Evolutionary conservation across 768 basidiomycete species (phyloP).

Genomic region (Suillus bovinus): DNA sequence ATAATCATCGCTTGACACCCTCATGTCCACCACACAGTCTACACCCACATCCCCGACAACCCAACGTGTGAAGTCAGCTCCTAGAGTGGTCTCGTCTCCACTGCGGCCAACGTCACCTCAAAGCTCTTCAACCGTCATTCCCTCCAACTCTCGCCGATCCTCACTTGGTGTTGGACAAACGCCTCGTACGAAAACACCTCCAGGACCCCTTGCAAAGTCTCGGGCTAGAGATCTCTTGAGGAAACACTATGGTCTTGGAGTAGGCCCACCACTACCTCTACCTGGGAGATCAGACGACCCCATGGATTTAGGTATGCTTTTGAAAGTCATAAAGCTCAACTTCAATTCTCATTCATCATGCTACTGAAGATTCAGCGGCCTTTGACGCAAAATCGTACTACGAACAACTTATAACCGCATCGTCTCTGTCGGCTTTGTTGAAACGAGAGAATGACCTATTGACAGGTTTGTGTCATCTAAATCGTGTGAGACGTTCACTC

Average conservation of each 20-base stretch:
- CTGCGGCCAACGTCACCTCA: conserved; percentile 43
- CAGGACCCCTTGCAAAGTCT: conserved; percentile 42
- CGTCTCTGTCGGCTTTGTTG: conserved; percentile 69
- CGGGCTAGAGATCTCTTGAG: conserved; percentile 76
- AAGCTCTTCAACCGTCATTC: conserved; percentile 15
- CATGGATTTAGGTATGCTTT: conserved; percentile 73
- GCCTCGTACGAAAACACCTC: conserved; percentile 27
- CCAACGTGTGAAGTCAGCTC: conserved; percentile 27
- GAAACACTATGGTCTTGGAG: conserved; percentile 84
- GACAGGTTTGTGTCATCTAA: conserved; percentile 44
- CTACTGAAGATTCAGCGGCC: conserved; percentile 63
- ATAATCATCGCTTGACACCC: background rate
- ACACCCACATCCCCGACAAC: conserved; percentile 16
- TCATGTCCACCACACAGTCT: conserved; percentile 3
- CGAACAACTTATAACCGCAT: conserved; percentile 81
- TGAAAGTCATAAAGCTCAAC: background rate
- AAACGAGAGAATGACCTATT: conserved; percentile 83
- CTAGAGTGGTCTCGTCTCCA: conserved; percentile 44
- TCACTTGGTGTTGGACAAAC: conserved; percentile 20
- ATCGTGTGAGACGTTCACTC: background rate
- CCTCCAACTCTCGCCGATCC: conserved; percentile 16
- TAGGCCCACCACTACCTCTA: conserved; percentile 67
- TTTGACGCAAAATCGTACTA: conserved; percentile 88
- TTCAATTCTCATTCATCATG: conserved; percentile 6
- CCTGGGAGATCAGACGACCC: conserved; percentile 65